Evolutionary conservation across 768 basidiomycete genomes (phyloP).

Genomic region (Mycena maculata): DNA sequence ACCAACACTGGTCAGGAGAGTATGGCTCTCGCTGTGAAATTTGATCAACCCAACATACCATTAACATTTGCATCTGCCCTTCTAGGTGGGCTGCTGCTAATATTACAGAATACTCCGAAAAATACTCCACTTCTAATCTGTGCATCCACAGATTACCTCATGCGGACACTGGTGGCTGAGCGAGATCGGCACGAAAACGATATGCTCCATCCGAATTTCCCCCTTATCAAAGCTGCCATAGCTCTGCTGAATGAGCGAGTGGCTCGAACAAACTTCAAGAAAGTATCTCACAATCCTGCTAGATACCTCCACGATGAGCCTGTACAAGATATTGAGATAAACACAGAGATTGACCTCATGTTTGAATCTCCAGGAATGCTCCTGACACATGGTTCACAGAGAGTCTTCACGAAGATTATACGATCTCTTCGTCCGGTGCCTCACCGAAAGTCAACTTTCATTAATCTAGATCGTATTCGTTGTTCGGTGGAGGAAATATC

Average conservation of each 20-base stretch:
- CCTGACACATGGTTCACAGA: no score
- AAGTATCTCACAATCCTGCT: neutral
- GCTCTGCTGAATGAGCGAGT: neutral
- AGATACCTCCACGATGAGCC: neutral
- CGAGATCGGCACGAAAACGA: neutral
- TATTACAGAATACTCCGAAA: no score
- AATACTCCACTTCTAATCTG: no score
- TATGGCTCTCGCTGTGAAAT: neutral
- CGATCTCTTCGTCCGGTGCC: no score
- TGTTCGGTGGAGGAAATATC: no score
- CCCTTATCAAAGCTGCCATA: neutral
- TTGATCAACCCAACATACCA: conserved; percentile 9
- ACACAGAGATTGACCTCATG: no score
- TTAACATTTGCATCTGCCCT: neutral
- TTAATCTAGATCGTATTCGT: no score
- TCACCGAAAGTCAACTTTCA: no score
- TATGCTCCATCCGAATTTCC: neutral
- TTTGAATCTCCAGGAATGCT: no score
- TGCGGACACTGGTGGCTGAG: neutral
- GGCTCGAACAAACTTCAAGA: neutral
- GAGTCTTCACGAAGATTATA: neutral
- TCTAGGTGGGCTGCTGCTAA: neutral
- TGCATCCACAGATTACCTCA: no score
- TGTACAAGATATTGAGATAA: no score
- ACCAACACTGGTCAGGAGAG: neutral